Evolutionary conservation across 2,329 filamentous ascomycete species (phyloP).

Genomic region (Paraphaeosphaeria minitans): DNA sequence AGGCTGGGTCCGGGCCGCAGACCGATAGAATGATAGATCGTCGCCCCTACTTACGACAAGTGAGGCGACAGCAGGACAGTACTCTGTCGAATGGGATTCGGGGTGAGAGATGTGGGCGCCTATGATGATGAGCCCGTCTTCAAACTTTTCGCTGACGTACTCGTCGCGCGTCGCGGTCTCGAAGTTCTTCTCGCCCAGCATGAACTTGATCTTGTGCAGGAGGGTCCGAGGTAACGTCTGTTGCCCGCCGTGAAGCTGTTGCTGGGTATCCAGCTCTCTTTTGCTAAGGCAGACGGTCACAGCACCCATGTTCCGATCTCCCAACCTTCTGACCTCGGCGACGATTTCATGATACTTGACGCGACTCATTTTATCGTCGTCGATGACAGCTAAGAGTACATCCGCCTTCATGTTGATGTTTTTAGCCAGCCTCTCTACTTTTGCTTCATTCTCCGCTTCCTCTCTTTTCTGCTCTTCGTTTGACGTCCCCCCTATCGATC

Average conservation of each 20-base stretch:
- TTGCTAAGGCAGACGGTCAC: conserved; percentile 4
- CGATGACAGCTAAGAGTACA: conserved; percentile 2
- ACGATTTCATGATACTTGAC: neutral
- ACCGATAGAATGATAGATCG: neutral
- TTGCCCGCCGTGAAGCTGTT: too few relatives aligned
- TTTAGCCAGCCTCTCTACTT: too few relatives aligned
- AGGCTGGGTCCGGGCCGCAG: too few relatives aligned
- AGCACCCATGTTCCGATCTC: conserved; percentile 6
- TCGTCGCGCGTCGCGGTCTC: neutral
- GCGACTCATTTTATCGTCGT: neutral
- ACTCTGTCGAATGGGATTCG: neutral
- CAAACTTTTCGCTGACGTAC: neutral
- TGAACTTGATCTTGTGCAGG: conserved; percentile 11
- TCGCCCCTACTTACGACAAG: neutral
- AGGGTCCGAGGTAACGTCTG: neutral
- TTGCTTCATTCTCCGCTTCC: too few relatives aligned
- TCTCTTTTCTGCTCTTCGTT: too few relatives aligned
- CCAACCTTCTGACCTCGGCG: conserved; percentile 7
- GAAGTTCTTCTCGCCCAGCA: neutral
- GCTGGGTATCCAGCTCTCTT: neutral
- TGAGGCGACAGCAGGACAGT: neutral
- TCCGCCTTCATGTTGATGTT: neutral
- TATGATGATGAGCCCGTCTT: neutral
- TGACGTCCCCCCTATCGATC: too few relatives aligned
- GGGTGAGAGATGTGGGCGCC: neutral